Conservation (phyloP, 2,329 filamentous ascomycete species). For the Alternaria brassicicola region DNA sequence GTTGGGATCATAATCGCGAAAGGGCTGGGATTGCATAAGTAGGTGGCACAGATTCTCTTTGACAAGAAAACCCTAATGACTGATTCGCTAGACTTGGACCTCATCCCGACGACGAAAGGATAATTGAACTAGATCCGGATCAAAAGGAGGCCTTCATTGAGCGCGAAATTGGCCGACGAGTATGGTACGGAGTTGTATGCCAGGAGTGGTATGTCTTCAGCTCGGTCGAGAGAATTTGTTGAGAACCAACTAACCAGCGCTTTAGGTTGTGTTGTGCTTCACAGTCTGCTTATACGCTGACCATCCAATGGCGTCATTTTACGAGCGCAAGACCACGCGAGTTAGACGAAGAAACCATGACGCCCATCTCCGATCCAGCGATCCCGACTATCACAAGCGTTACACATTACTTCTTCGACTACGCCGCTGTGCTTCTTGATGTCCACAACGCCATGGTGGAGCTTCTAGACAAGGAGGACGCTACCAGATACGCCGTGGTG, state of each 20-base stretch:
- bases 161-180: constrained; percentile 49
- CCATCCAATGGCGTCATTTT: constrained; percentile 43
- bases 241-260: not conserved
- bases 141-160: constrained; percentile 39
- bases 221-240: not conserved
- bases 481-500: constrained; percentile 50
- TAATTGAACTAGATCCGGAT: constrained; percentile 20
- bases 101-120: constrained; percentile 36
- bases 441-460: constrained; percentile 49
- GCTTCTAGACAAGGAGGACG: constrained; percentile 38
- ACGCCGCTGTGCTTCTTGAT: constrained; percentile 47
- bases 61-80: not conserved
- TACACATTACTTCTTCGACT: constrained; percentile 41
- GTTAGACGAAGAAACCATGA: constrained; percentile 47
- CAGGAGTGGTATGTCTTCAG: constrained; percentile 48
- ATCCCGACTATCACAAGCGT: constrained; percentile 41
- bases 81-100: constrained; percentile 22
- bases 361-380: constrained; percentile 23
- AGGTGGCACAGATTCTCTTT: not conserved
- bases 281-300: constrained; percentile 47
- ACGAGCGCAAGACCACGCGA: constrained; percentile 43
- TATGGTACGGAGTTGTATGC: constrained; percentile 49
- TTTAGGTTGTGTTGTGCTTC: constrained; percentile 48
- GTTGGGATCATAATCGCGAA: constrained; percentile 57
- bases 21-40: constrained; percentile 54